Evolutionary conservation across 768 basidiomycete genomes (phyloP), one percentile per base, ranked within the genome.

Genomic region (Tulasnella sp.): DNA sequence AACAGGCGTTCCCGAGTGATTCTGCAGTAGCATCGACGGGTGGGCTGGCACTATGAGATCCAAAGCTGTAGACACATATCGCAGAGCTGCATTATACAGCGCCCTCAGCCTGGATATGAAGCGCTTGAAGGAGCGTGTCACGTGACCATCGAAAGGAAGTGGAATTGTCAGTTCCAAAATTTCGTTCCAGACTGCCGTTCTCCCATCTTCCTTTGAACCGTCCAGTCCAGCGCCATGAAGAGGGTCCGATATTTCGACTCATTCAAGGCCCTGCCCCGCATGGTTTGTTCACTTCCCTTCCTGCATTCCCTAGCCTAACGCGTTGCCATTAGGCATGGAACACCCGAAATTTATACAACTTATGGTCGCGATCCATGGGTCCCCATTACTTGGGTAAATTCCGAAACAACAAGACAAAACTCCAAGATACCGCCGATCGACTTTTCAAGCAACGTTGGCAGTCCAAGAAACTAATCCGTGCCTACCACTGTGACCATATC

Each of bases 401-500:
- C 40, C 40, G 17, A 32, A 46, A 34, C 42, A 62, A 67, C 5
- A 75, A 81, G 21, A 76, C 84, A 3, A 64, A 73, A 17, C 92
- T 90, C 70, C 78, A 72, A 53, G 67, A 71, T 14, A 76, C 79
- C 29, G 64, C 70, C 32, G 69, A 74, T 40, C 81, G 86, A 0
- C 76, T 97, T 35, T 96, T 87, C 72, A 87, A 94, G 69, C 86
- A 94, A 64, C 84, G 92, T 37, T 97, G 91, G 89, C 74, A 72
- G 17, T 80, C 88, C 11, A 96, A 94, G 70, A 76, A 82, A 3
- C 80, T 90, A 58, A 77, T 90, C 31, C 82, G 93, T 56, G 93
- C 82, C 3, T 98, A 98, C 75, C 96, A 98, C 67, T 92, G 93
- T 21, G 93, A 96, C 75, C 84, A 79, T 67, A 91, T 97, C 60